phyloP scores from a whole-genome alignment of 495 filamentous ascomycete species.

The Terfezia claveryi region DNA sequence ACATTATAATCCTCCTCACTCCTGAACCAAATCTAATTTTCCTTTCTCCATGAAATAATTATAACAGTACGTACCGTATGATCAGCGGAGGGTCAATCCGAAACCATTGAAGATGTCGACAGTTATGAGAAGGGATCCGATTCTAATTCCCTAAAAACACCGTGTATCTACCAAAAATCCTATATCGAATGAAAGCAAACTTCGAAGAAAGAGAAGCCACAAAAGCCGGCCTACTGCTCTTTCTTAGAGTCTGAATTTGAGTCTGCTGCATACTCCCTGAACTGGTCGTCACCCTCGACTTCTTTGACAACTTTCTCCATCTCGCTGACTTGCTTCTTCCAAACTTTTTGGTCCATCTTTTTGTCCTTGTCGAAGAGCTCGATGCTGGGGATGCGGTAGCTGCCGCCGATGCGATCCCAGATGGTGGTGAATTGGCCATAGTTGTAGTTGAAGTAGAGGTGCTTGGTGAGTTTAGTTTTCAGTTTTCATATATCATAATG shows the following conservation, averaged over 20 bases:
- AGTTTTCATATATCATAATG: too few relatives aligned
- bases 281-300: constrained; percentile 59
- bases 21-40: too few relatives aligned
- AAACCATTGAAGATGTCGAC: too few relatives aligned
- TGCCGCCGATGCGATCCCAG: constrained; percentile 79
- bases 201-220: too few relatives aligned
- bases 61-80: too few relatives aligned
- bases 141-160: too few relatives aligned
- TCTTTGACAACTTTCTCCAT: constrained; percentile 69
- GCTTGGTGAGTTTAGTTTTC: constrained; percentile 13
- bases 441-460: constrained; percentile 98
- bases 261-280: constrained; percentile 12
- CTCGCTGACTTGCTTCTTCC: constrained; percentile 58
- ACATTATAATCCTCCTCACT: too few relatives aligned
- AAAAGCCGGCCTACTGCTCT: not conserved
- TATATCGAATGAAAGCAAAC: too few relatives aligned
- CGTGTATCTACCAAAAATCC: too few relatives aligned
- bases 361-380: constrained; percentile 71
- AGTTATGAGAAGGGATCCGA: too few relatives aligned
- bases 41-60: too few relatives aligned
- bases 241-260: not conserved
- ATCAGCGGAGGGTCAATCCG: too few relatives aligned
- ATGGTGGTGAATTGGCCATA: constrained; percentile 92
- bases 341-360: constrained; percentile 67
- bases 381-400: constrained; percentile 70